phyloP scores from a whole-genome alignment of 108 stramenopile species.

The Stephanodiscus triporus region DNA sequence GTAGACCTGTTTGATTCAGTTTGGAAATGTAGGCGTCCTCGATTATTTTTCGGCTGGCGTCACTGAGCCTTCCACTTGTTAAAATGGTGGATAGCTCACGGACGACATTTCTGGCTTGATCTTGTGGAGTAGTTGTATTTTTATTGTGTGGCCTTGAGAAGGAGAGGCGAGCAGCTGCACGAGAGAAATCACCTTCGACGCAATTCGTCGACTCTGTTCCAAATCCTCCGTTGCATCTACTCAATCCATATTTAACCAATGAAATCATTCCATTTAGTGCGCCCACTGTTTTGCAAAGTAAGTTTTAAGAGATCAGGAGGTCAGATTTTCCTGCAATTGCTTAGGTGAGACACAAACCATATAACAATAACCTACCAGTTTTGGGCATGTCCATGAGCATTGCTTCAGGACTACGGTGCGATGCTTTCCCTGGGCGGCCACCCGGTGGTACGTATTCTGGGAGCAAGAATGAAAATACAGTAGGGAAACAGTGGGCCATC shows the following conservation, averaged over 20 bases:
- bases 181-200: slow-evolving; percentile 27
- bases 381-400: slow-evolving; percentile 50
- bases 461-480: slow-evolving; percentile 60
- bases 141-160: slow-evolving; percentile 29
- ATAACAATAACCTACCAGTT: slow-evolving; percentile 19
- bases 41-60: slow-evolving; percentile 31
- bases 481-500: slow-evolving; percentile 53
- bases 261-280: slow-evolving; percentile 54
- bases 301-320: background rate
- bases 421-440: slow-evolving; percentile 38
- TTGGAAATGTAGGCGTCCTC: slow-evolving; percentile 20
- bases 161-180: slow-evolving; percentile 24
- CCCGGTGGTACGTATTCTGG: slow-evolving; percentile 60
- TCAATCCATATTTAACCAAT: slow-evolving; percentile 62
- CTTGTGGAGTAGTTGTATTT: slow-evolving; percentile 18
- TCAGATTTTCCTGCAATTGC: background rate
- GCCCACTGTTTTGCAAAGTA: slow-evolving; percentile 13
- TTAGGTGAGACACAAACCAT: background rate
- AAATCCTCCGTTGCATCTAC: slow-evolving; percentile 50
- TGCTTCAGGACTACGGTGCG: slow-evolving; percentile 42
- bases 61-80: slow-evolving; percentile 59
- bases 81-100: slow-evolving; percentile 44
- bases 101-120: slow-evolving; percentile 35
- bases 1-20: slow-evolving; percentile 2
- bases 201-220: slow-evolving; percentile 20